Percentiles rank a stretch among this genome's conserved stretches.
Conservation (phyloP, 371 early-diverging fungal genomes). For the Gilbertella persicaria region DNA sequence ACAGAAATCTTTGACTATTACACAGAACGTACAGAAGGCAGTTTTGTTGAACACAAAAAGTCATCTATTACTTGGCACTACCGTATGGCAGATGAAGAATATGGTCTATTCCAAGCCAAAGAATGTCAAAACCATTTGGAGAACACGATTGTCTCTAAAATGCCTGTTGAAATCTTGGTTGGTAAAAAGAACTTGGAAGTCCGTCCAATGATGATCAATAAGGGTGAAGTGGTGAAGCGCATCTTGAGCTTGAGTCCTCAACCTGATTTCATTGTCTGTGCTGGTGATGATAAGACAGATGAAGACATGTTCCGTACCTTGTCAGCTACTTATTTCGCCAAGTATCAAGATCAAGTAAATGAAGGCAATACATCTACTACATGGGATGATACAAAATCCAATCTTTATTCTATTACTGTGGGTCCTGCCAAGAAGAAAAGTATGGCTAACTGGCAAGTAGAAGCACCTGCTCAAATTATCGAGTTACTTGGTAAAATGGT, state of each 20-base stretch:
- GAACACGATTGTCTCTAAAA: conserved; percentile 78
- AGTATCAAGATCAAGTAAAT: conserved; percentile 14
- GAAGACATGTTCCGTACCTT: conserved; percentile 91
- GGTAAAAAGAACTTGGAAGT: conserved; percentile 98
- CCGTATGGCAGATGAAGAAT: conserved; percentile 84
- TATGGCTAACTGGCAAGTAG: conserved; percentile 80
- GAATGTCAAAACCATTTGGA: conserved; percentile 92
- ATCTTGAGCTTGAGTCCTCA: conserved; percentile 59
- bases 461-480: conserved; percentile 49
- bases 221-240: conserved; percentile 94
- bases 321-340: conserved; percentile 16
- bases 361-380: conserved; percentile 3
- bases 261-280: conserved; percentile 90
- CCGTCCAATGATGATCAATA: conserved; percentile 76
- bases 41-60: conserved; percentile 83
- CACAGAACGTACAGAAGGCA: conserved; percentile 88
- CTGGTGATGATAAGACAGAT: conserved; percentile 96
- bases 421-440: conserved; percentile 82
- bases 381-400: conserved; percentile 10
- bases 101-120: conserved; percentile 82
- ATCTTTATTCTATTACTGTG: conserved; percentile 60
- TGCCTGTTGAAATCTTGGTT: conserved; percentile 89
- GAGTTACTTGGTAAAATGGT: conserved; percentile 32
- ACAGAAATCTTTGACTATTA: conserved; percentile 88
- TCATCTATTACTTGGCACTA: conserved; percentile 92